Evolutionary conservation across 495 filamentous ascomycete species (phyloP).

Genomic region (Penicillium alfredii): DNA sequence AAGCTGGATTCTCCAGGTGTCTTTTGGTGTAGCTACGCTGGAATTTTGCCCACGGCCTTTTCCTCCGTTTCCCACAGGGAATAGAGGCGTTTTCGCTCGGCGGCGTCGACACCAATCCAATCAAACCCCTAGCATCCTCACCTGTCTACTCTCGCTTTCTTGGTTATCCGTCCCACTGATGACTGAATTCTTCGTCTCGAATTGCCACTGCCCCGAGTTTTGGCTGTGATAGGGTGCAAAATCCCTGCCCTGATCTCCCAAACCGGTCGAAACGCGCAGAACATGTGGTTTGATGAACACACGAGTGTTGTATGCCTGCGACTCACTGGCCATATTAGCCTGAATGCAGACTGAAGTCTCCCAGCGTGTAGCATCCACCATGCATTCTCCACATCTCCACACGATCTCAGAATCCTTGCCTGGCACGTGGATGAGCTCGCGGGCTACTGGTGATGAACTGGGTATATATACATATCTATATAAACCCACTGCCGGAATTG

Average conservation of each 20-base stretch:
- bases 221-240: too few relatives aligned
- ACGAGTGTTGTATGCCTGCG: neutral
- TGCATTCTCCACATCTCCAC: slow-evolving; percentile 12
- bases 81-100: slow-evolving; percentile 4
- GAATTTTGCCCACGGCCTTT: too few relatives aligned
- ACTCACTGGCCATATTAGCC: slow-evolving; percentile 6
- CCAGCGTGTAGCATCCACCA: too few relatives aligned
- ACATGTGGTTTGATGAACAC: neutral
- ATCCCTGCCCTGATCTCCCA: too few relatives aligned
- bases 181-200: too few relatives aligned
- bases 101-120: slow-evolving; percentile 13
- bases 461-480: neutral
- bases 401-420: neutral
- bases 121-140: slow-evolving; percentile 13
- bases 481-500: too few relatives aligned
- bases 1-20: neutral
- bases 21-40: neutral
- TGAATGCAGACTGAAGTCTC: too few relatives aligned
- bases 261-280: neutral
- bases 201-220: neutral
- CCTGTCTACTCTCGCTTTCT: neutral
- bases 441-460: neutral
- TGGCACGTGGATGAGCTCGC: slow-evolving; percentile 7
- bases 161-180: neutral
- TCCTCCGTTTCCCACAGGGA: slow-evolving; percentile 1